These are phyloP conservation scores for Cryptococcus depauperatus DNA, from an alignment of 1,284 basidiomycete genomes.

Conservation along the genomic window DNA sequence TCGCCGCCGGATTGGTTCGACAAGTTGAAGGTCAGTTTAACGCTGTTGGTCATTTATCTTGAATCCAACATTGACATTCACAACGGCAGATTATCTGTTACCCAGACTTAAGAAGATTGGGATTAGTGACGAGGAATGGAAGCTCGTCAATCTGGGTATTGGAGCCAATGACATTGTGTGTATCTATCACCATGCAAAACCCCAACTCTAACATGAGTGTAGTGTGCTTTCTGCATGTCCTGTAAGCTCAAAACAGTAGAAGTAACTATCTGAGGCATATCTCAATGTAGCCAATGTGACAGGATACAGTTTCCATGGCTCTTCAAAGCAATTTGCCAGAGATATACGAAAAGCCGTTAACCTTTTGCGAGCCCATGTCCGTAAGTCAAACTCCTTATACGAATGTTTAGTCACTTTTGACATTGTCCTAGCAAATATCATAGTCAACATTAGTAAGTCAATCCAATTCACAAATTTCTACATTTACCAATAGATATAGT, in stretches of 20 bases:
- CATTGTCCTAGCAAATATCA: slow-evolving; percentile 23
- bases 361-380: slow-evolving; percentile 32
- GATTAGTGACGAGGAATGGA: slow-evolving; percentile 34
- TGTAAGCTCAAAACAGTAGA: slow-evolving; percentile 25
- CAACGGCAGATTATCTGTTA: slow-evolving; percentile 33
- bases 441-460: slow-evolving; percentile 36
- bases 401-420: background rate
- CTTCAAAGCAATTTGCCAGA: slow-evolving; percentile 35
- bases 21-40: slow-evolving; percentile 32
- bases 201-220: slow-evolving; percentile 4
- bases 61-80: background rate
- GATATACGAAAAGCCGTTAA: slow-evolving; percentile 37
- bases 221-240: slow-evolving; percentile 43
- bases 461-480: background rate
- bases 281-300: slow-evolving; percentile 22
- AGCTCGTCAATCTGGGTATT: slow-evolving; percentile 42
- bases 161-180: slow-evolving; percentile 45
- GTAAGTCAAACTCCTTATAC: slow-evolving; percentile 21
- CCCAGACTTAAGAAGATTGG: slow-evolving; percentile 27
- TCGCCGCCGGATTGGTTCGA: slow-evolving; percentile 17
- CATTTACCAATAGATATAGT: slow-evolving; percentile 21
- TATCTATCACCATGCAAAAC: background rate
- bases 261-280: no score
- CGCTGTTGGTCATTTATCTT: slow-evolving; percentile 1
- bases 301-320: slow-evolving; percentile 18